Percentiles rank a stretch among this genome's conserved stretches.
Conservation (phyloP, 2,329 filamentous ascomycete species). For the Trichocomaceae sp. region DNA sequence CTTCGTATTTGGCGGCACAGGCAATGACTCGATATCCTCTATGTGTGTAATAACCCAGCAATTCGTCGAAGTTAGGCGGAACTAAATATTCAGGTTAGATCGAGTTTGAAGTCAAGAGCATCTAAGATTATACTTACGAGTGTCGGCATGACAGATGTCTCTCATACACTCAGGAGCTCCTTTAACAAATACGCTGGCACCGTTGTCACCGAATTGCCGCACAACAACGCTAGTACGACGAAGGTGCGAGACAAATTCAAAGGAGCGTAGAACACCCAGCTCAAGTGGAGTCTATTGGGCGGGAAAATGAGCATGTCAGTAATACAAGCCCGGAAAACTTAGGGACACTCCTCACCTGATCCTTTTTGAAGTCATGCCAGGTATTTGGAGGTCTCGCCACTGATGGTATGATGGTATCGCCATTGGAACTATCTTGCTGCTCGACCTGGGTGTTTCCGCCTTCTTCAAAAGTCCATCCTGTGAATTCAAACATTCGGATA, state of each 20-base stretch:
- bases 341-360: slow-evolving; percentile 5
- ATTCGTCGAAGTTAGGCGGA: slow-evolving; percentile 81
- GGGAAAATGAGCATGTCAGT: neutral
- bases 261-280: slow-evolving; percentile 81
- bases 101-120: neutral
- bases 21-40: slow-evolving; percentile 94
- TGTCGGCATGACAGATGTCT: slow-evolving; percentile 79
- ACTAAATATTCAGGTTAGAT: slow-evolving; percentile 41
- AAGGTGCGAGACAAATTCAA: slow-evolving; percentile 91
- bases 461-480: slow-evolving; percentile 86
- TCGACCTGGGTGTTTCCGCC: slow-evolving; percentile 59
- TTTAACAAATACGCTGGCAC: slow-evolving; percentile 87
- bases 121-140: slow-evolving; percentile 50
- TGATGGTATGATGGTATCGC: slow-evolving; percentile 68
- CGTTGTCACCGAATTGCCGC: slow-evolving; percentile 75
- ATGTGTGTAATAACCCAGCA: slow-evolving; percentile 86
- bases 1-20: slow-evolving; percentile 81
- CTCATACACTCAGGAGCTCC: slow-evolving; percentile 95
- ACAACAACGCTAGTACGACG: slow-evolving; percentile 90
- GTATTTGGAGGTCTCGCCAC: slow-evolving; percentile 71
- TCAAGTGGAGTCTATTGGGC: slow-evolving; percentile 53
- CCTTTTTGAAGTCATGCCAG: slow-evolving; percentile 38
- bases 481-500: slow-evolving; percentile 98
- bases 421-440: slow-evolving; percentile 60
- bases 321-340: neutral